Evolutionary conservation across 345 rosid species (phyloP).

Genomic region (Reutealis trisperma): DNA sequence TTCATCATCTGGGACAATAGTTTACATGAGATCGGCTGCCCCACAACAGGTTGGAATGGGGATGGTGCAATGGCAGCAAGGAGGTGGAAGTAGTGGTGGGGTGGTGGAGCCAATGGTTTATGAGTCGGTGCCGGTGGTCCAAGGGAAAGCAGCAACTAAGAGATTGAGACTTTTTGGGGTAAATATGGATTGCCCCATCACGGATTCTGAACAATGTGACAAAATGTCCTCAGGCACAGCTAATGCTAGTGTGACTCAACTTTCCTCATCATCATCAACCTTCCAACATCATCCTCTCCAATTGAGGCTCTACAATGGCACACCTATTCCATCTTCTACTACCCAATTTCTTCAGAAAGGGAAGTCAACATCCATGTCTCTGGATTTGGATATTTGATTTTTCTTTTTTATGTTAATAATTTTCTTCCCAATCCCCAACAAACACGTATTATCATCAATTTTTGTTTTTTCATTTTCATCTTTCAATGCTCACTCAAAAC

Average conservation of each 20-base stretch:
- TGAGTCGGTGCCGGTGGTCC: constrained; percentile 66
- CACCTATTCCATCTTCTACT: constrained; percentile 23
- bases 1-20: constrained; percentile 26
- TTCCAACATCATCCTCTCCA: constrained; percentile 29
- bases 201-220: constrained; percentile 29
- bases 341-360: constrained; percentile 42
- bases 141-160: constrained; percentile 64
- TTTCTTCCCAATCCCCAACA: no score
- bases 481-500: neutral
- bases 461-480: neutral
- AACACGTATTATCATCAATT: neutral
- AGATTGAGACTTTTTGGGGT: constrained; percentile 89
- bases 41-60: constrained; percentile 36
- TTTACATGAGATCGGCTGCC: constrained; percentile 34
- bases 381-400: constrained; percentile 48
- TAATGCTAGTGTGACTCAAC: constrained; percentile 20
- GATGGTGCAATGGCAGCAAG: constrained; percentile 32
- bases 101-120: constrained; percentile 39
- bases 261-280: constrained; percentile 13
- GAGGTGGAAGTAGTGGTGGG: neutral
- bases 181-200: constrained; percentile 79
- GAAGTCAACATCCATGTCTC: constrained; percentile 41
- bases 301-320: constrained; percentile 45
- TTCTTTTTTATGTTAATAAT: neutral
- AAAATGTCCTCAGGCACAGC: constrained; percentile 32